Conservation (phyloP, 176 grass and related monocot genomes). For the Puya raimondii region DNA sequence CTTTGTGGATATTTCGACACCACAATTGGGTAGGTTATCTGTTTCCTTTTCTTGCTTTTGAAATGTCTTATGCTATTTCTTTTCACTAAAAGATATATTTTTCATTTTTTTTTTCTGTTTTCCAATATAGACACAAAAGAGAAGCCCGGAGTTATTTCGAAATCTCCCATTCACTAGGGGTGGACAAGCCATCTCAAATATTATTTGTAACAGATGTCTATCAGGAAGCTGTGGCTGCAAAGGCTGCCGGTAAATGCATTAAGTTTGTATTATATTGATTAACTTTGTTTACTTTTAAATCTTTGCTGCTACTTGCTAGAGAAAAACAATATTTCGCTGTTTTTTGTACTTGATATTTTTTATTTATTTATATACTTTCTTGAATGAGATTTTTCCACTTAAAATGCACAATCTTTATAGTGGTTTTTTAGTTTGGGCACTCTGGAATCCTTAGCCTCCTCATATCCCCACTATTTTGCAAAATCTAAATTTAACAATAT, state of each 20-base stretch:
- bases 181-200: constrained; percentile 69
- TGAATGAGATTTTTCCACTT: neutral
- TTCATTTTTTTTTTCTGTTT: constrained; percentile 10
- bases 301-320: neutral
- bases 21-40: constrained; percentile 57
- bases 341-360: neutral
- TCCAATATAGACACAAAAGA: constrained; percentile 66
- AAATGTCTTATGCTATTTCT: neutral
- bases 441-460: no score
- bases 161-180: constrained; percentile 69
- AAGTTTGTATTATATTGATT: neutral
- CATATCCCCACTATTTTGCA: no score
- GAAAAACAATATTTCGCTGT: neutral
- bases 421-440: no score
- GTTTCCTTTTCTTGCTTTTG: constrained; percentile 18
- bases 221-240: constrained; percentile 82
- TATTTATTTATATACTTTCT: neutral
- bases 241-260: constrained; percentile 54
- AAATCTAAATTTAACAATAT: no score
- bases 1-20: constrained; percentile 94
- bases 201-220: constrained; percentile 87
- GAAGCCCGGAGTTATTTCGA: constrained; percentile 79
- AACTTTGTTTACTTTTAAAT: constrained; percentile 6
- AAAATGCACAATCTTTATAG: no score
- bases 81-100: neutral